These are phyloP conservation scores for Byssothecium circinans DNA, from an alignment of 2,329 filamentous ascomycete genomes.

Conservation along the genomic window DNA sequence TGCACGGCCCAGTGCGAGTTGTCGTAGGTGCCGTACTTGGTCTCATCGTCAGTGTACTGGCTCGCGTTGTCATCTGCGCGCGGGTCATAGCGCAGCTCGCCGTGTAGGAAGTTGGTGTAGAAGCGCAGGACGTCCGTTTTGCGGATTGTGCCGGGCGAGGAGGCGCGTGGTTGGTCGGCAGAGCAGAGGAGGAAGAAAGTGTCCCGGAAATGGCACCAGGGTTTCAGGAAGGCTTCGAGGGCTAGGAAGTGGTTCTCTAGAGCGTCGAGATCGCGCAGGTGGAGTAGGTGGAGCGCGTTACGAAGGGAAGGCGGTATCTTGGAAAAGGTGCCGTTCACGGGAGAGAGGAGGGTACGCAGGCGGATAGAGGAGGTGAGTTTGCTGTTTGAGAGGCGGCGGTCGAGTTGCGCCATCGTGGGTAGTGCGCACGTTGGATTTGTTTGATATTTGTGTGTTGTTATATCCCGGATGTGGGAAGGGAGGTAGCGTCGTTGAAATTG, in stretches of 20 bases:
- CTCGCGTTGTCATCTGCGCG: conserved; percentile 15
- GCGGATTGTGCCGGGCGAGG: conserved; percentile 14
- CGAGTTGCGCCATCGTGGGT: too few species aligned
- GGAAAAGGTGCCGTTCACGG: not conserved
- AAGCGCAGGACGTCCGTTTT: conserved; percentile 32
- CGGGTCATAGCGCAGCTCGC: conserved; percentile 28
- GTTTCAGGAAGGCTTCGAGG: conserved; percentile 31
- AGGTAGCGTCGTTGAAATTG: too few species aligned
- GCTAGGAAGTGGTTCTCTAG: conserved; percentile 35
- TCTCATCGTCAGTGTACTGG: conserved; percentile 15
- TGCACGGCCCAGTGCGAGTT: conserved; percentile 25
- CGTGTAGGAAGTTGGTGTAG: conserved; percentile 38
- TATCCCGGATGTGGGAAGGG: too few species aligned
- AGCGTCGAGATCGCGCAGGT: conserved; percentile 19
- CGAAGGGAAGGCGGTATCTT: conserved; percentile 13
- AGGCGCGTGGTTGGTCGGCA: conserved; percentile 12
- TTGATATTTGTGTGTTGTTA: too few species aligned
- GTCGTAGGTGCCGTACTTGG: conserved; percentile 23
- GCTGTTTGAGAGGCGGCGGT: too few species aligned
- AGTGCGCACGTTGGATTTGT: too few species aligned
- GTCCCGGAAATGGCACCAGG: conserved; percentile 38
- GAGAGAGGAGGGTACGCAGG: not conserved
- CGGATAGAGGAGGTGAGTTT: not conserved
- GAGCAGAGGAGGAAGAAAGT: conserved; percentile 23
- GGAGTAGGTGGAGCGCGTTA: conserved; percentile 27